Evolutionary conservation across 139 green algal genomes (phyloP), one percentile per base, ranked within the genome.

Genomic region (Nannochloris sp.): DNA sequence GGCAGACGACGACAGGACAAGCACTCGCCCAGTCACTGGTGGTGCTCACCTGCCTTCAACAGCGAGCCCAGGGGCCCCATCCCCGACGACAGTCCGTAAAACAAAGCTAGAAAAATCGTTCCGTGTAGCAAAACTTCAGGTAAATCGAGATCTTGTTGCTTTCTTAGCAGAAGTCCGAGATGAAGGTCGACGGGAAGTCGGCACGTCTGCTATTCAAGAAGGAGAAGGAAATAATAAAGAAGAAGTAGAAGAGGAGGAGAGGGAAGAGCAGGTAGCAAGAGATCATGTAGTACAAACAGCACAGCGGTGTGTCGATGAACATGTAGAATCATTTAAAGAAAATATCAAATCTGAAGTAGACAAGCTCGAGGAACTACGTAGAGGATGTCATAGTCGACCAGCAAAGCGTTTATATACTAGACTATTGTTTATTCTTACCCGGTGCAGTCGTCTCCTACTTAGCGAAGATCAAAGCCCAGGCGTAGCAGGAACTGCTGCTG

Each of bases 371-470:
- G 76, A 87, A 45, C 65, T 83, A 55, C 70, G 78, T 12, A 67
- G 69, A 4, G 29, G 15, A 3, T 77, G 69, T 64, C 29, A 31
- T 0, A 23, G 48, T 12, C 30, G 24, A 3, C 53, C 38, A 15
- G 54, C 65, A 35, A 74, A 77, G 47, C 34, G 42, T 4, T 67
- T 83, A 54, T 75, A 81, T 60, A 90, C 83, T 2, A 75, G 81
- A 29, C 66, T 92, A 66, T 73, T 92, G 27, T 90, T 92, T 72
- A 90, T 90, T 56, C 70, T 92, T 1, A 87, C 84, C 8, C 69
- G 81, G 3, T 89, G 83, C 66, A 86, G 71, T 38, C 78, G 85
- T 13, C 70, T 92, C 32, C 65, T 92, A 6, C 67, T 85, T 32
- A 80, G 76, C 5, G 76, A 83, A 65, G 68, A 82, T 12, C 15